Base-by-base conservation (phyloP, 805 yeast genomes). In the Candida sphagnicola region DNA sequence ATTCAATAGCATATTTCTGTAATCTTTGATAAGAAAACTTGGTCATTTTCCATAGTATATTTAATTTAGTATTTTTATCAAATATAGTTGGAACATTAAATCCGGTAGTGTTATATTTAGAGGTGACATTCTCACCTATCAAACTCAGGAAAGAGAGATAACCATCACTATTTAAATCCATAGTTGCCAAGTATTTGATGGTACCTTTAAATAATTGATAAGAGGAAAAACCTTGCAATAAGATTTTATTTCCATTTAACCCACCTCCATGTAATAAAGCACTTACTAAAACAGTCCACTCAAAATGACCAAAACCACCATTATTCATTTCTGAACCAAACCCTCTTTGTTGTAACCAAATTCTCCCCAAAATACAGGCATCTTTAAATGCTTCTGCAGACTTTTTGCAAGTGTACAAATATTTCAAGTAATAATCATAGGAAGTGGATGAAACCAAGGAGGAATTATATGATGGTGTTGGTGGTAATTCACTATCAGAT, bases 141-240 rank as follows among this genome's bases (percentile, higher is more conserved):
- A 65, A 52, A 4, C 86, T 79, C 41, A 77, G 70, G 54, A 85
- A 83, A 19, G 85, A 81, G 31, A 85, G 61, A 51, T 84, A 80
- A 1, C 91, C 93, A 31, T 31, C 21, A 8, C 67, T 53, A 38
- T 74, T 66, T 35, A 90, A 61, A 58, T 89, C 95, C 72, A 82
- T 80, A 2, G 85, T 77, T 2, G 96, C 95, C 44, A 91, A 56
- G 54, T 84, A 90, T 50, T 80, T 79, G 40, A 93, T 72, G 1
- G 86, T 80, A 56, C 95, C 96, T 57, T 87, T 90, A 70, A 93
- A 93, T 37, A 93, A 67, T 64, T 93, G 99, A 57, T 89, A 93
- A 16, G 95, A 83, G 3, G 96, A 88, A 59, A 85, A 91, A 0
- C 98, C 99, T 49, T 82, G 83, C 28, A 89, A 60, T 39, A 93